Evolutionary conservation across 2,329 filamentous ascomycete genomes (phyloP).

Genomic region (Dactylellina haptotyla): DNA sequence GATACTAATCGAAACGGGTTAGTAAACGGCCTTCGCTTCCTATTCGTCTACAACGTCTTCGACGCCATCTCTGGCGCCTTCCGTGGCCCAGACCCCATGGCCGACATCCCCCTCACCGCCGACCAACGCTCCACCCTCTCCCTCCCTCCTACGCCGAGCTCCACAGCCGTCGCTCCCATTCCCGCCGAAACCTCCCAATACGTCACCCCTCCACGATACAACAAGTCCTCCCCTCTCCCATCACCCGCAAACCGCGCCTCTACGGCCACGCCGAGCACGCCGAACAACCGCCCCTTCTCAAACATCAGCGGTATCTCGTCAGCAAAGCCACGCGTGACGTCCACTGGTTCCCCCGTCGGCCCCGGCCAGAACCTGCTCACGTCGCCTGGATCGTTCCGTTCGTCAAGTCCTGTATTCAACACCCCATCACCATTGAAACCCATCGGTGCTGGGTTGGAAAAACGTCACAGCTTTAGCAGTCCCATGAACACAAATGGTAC

Average conservation of each 20-base stretch:
- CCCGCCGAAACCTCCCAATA: constrained; percentile 42
- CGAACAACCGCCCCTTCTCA: constrained; percentile 32
- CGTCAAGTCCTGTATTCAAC: constrained; percentile 39
- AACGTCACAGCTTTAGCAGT: constrained; percentile 44
- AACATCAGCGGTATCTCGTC: constrained; percentile 27
- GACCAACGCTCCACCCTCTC: constrained; percentile 51
- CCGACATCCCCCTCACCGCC: constrained; percentile 43
- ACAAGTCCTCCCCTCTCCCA: constrained; percentile 47
- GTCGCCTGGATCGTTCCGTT: constrained; percentile 42
- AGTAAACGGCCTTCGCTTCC: constrained; percentile 32
- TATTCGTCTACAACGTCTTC: constrained; percentile 47
- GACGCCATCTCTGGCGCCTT: constrained; percentile 40
- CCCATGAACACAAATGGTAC: constrained; percentile 17
- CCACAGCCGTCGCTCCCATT: constrained; percentile 6
- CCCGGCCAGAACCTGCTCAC: constrained; percentile 37
- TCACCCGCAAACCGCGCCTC: constrained; percentile 22
- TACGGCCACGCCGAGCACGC: constrained; percentile 24
- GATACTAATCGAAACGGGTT: neutral
- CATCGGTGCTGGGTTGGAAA: constrained; percentile 35
- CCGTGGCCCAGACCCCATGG: constrained; percentile 41
- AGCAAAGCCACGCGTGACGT: constrained; percentile 32
- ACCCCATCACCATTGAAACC: constrained; percentile 43
- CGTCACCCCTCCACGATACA: constrained; percentile 50
- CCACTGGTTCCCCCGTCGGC: constrained; percentile 37
- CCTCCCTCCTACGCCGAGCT: constrained; percentile 36